Base-by-base conservation (phyloP, 441 rosid genomes). In the Geranium incanum region DNA sequence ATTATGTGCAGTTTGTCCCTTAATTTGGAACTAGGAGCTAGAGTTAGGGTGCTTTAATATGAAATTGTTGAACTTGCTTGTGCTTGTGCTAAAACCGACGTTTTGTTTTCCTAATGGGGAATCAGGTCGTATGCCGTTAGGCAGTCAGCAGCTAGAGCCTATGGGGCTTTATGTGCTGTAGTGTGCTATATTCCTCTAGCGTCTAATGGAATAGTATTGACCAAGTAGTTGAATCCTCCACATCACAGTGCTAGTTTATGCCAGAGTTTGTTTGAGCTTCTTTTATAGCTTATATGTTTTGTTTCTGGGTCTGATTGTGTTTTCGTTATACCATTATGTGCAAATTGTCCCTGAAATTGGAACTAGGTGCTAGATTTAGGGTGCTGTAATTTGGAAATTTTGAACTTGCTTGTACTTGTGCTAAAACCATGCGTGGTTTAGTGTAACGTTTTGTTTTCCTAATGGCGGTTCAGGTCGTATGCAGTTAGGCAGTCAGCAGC, bases 401-500 rank as follows among this genome's bases (percentile, higher is more conserved):
- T n/a, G 5, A 36, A n/a, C 2, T n/a, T 12, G 19, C 13, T 19
- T 48, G 43, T n/a, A 36, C 62, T 71, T 36, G 71, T 36, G 18
- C 28, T 66, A 50, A 55, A 13, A 66, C 69, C 45, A 4, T 18
- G 28, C 55, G 15, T 63, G 19, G 11, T 8, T 67, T 68, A 66
- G 38, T 16, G 3, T 37, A 36, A 6, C 18, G 28, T 41, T 48
- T 15, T 66, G 65, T 68, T 70, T 21, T 63, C 13, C 62, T 12
- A 5, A 36, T 59, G 39, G 18, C 80, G 69, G 68, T 76, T 71
- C 87, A 92, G 97, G 85, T 92, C 86, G 45, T 86, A 83, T 82
- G 73, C 89, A 0, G 89, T 92, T 74, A 88, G 97, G 80, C 97
- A 85, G 75, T 81, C 94, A 78, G 86, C 93, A 37, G 92, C 92